These are phyloP conservation scores for Croton setiger DNA, from an alignment of 441 rosid species.

Conservation along the genomic window DNA sequence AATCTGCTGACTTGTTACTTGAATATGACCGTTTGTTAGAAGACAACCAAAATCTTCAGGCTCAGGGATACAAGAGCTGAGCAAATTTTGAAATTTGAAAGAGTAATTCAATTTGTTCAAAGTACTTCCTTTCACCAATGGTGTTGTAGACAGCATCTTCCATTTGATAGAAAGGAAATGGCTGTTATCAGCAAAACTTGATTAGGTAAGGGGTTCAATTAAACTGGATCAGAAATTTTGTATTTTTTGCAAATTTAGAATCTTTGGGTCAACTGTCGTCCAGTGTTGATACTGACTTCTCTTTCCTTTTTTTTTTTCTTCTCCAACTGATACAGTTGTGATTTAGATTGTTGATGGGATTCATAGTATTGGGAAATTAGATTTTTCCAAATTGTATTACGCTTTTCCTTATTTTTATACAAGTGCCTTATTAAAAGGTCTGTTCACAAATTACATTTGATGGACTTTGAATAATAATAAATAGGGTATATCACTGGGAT, in stretches of 20 bases:
- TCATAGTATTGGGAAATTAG: conserved; percentile 6
- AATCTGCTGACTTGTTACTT: conserved; percentile 77
- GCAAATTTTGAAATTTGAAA: conserved; percentile 17
- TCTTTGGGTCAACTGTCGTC: conserved; percentile 15
- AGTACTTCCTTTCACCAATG: conserved; percentile 4
- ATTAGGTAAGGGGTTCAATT: conserved; percentile 1
- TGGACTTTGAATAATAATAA: too few species aligned
- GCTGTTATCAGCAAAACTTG: conserved; percentile 4
- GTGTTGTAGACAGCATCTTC: conserved; percentile 13
- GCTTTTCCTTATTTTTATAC: neutral
- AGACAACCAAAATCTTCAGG: conserved; percentile 89
- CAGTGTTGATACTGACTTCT: neutral
- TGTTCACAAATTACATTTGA: too few species aligned
- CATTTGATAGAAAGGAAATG: conserved; percentile 18
- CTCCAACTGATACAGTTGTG: neutral
- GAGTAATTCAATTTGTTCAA: conserved; percentile 4
- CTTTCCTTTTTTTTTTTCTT: conserved; percentile 7
- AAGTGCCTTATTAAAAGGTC: neutral
- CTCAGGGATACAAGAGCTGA: conserved; percentile 45
- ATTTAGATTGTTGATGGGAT: conserved; percentile 12
- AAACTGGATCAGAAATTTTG: conserved; percentile 27
- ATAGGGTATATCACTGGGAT: too few species aligned
- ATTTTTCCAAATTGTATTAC: neutral
- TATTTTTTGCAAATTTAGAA: conserved; percentile 15
- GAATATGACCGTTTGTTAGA: conserved; percentile 88